Evolutionary conservation across 192 early-diverging fungal genomes (phyloP), one percentile per base, ranked within the genome.

Genomic region (Rhizophagus clarus): DNA sequence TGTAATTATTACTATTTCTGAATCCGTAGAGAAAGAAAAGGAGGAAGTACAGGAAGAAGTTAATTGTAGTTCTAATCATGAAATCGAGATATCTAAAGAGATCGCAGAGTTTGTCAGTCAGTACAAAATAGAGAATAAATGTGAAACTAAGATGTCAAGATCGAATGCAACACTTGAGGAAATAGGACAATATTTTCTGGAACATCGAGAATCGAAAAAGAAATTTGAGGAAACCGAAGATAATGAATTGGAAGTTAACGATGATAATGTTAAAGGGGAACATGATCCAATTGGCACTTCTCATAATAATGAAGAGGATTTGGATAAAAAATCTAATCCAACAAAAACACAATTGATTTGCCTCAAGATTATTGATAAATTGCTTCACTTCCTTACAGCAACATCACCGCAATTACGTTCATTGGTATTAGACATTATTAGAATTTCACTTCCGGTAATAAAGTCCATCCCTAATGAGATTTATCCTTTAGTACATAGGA

Each of bases 371-470:
- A 71, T 91, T 72, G 62, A 79, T n/a, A 89, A 89, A 68, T 72
- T 85, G 1, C 79, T 84, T 6, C 87, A 88, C 72, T 86, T 89
- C 74, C 81, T 91, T 40, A 85, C 88, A 17, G 80, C 88, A 20
- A 40, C 85, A 7, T 87, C 87, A 0, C 83, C 86, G 14, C 85
- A 84, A 14, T 74, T 91, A 34, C 84, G 85, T 28, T 78, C 83
- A 1, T 71, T 86, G 24, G 85, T 87, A 12, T 68, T 91, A 22
- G 79, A 82, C 17, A 56, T 83, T 2, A 84, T 88, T 20, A 80
- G 82, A 9, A 61, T 71, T 3, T 79, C 86, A 2, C 78, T 87
- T 31, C 71, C 84, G 63, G 82, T 88, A 4, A 68, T 91, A 5
- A 73, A 81, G 12, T 76, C 82, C 9, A 81, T 80, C 12, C 79